Evolutionary conservation across 2,329 filamentous ascomycete species (phyloP), one percentile per base, ranked within the genome.

Genomic region (Fusarium brevicatenulatum): DNA sequence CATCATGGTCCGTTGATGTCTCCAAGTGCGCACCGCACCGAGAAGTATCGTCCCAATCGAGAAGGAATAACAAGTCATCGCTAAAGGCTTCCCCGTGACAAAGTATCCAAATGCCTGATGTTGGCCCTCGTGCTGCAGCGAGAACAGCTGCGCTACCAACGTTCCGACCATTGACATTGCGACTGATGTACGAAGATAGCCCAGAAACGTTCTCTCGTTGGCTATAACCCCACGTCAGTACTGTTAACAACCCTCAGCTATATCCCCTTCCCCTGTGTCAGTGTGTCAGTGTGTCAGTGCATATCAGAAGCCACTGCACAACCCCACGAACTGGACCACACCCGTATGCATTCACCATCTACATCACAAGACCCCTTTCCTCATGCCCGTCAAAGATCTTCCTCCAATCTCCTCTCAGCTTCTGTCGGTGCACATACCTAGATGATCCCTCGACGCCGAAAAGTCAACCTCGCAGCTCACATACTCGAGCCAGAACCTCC

Each of bases 171-270:
- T 91, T 19, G 91, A 90, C 43, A 94, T 84, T n/a, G 88, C 86
- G 42, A 92, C 81, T 1, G 91, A 93, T 4, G 92, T 94, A 25
- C 92, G 88, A 36, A 94, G 85, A 79, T 94, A 94, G 36, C 87
- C 91, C 23, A 95, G 87, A 78, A 91, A 95, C 23, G 92, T 95
- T 63, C 92, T 86, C 81, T 95, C 92, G 61, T 94, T 87, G 42
- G 92, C 92, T 94, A 42, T 13, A 34, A 40, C 32, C 19, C 25
- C 58, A 47, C 30, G 40, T 72, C 42, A 72, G 69, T 34, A 42
- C 16, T 25, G 32, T 46, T 5, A 23, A 23, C 37, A 5, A n/a
- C 7, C 37, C 37, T 59, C 42, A 34, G 1, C 7, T 28, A 53
- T 28, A 53, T 36, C 9, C 30, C 46, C 32, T 32, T 32, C 30